Base-by-base conservation (phyloP, 257 asterid genomes). In the Petrea volubilis region DNA sequence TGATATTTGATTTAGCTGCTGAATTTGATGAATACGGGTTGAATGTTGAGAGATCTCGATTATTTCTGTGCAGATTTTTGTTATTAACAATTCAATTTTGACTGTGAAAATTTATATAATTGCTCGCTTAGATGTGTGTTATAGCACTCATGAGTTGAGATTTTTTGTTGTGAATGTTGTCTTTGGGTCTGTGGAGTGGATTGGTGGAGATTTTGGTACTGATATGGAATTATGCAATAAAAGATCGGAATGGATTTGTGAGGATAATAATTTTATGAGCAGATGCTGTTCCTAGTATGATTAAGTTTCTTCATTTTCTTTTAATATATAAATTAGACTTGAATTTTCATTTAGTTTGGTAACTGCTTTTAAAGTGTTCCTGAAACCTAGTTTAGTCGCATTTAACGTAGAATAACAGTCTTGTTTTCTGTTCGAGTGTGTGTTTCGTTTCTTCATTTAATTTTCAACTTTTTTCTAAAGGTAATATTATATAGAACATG, bases 1-100 rank as follows among this genome's bases (percentile, higher is more conserved):
- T 50, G 68, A 38, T 74, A 10, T 33, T 23, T 18, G 61, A 17
- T 69, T 73, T 34, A 41, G 71, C 74, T 21, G 33, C 72, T 38
- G 66, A 67, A 34, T 67, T 44, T 38, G 7, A 21, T 20, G 41
- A 24, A 55, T 47, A 67, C 51, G 18, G n/a, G 74, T 23, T 36
- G 27, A 12, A 51, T n/a, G 27, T 5, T 72, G 72, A 44, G 73
- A 24, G 14, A 7, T 51, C 40, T 62, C 50, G n/a, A 7, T 20
- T 60, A 5, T 58, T 68, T 51, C 13, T 46, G 20, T 33, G 44
- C 29, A 57, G 28, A 46, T 44, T 55, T 11, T 57, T 4, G 10
- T 27, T 7, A 36, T 13, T 11, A 10, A 20, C 50, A 23, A 25
- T 41, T 67, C 58, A 11, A 40, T 20, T 71, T 43, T 24, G 28